phyloP scores from a whole-genome alignment of 306 rosid species.

The Erythrophleum fordii region DNA sequence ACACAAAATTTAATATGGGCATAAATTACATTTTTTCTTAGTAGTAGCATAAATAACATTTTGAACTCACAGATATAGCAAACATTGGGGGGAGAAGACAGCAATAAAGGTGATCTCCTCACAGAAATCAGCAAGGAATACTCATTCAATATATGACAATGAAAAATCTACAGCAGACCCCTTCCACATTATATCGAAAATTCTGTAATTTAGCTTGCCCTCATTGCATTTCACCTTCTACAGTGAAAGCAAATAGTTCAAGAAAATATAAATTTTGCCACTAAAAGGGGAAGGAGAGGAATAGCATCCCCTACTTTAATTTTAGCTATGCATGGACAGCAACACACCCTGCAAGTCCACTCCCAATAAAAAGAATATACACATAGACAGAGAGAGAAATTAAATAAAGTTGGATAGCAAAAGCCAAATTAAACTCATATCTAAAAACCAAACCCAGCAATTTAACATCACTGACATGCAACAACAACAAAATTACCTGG shows the following conservation, averaged over 20 bases:
- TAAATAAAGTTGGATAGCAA: background rate
- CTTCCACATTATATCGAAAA: background rate
- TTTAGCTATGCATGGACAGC: background rate
- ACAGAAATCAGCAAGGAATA: background rate
- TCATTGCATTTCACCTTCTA: background rate
- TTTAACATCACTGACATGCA: background rate
- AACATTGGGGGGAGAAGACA: background rate
- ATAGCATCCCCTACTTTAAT: background rate
- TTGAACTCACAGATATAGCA: background rate
- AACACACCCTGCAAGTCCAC: background rate
- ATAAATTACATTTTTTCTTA: background rate
- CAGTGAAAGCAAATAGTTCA: background rate
- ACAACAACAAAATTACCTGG: slow-evolving; percentile 14
- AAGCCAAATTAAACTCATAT: background rate
- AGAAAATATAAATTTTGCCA: background rate
- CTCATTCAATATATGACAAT: background rate
- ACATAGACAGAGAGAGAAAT: background rate
- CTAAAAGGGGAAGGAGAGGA: background rate
- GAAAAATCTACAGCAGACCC: background rate
- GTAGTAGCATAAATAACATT: background rate
- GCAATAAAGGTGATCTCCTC: background rate
- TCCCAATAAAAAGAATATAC: background rate
- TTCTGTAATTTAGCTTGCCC: background rate
- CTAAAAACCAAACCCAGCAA: background rate
- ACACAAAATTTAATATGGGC: background rate